Evolutionary conservation across 2,329 filamentous ascomycete genomes (phyloP), one percentile per base, ranked within the genome.

Genomic region (Ceratocystis cacaofunesta): DNA sequence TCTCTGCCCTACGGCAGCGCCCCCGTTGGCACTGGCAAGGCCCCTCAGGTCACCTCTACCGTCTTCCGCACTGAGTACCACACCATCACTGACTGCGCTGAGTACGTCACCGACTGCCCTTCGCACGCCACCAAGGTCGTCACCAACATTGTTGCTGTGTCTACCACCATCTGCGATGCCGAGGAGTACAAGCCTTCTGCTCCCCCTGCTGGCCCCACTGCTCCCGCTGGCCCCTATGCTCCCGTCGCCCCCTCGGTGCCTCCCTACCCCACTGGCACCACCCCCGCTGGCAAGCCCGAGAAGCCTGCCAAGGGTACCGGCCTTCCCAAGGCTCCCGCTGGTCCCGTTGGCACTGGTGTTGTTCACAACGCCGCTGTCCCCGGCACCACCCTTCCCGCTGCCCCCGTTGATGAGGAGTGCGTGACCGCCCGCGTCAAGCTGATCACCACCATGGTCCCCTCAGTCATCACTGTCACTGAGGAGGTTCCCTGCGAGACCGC

Each of bases 101-200:
- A 82, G 62, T 78, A 78, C 68, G 82, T 86, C 72, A 80, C 82
- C 74, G 72, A 87, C 82, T 88, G 85, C 81, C 81, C 81, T 68
- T 74, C 74, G 44, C 72, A 72, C 70, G 73, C 72, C 71, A 76
- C 73, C 67, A 70, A 74, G 67, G 67, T 74, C 65, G 68, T 69
- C 57, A 77, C 76, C 64, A 72, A 75, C 72, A 74, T 74, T 67
- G 64, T 75, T 65, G 71, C 73, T 64, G 69, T 75, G 70, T 75
- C 75, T 67, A 77, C 75, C 73, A 76, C 75, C 64, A 67, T 77
- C 71, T 75, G 76, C 76, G 72, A 75, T 50, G 73, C 74, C 36
- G 68, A 68, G 48, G 60, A 67, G 57, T 28, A 19, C 32, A 58
- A 65, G 55, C 19, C 62, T 44, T 50, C 65, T 28, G 22, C 30